phyloP scores from a whole-genome alignment of 352 stramenopile genomes.

The Detonula confervacea region DNA sequence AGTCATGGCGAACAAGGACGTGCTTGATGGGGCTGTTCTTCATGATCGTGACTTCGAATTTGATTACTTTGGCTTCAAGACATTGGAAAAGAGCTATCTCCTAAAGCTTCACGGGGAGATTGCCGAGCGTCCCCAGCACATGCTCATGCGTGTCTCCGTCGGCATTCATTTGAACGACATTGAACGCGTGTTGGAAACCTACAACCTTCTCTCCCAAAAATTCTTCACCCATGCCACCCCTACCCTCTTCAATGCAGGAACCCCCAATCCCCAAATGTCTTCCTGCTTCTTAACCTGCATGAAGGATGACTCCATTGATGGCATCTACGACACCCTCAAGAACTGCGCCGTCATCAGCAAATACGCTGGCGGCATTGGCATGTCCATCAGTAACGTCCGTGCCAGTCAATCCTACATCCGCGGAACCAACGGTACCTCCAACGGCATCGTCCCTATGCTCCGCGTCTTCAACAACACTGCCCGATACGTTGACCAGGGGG shows the following conservation, averaged over 20 bases:
- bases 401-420: slow-evolving; percentile 97
- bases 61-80: slow-evolving; percentile 99
- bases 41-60: slow-evolving; percentile 99
- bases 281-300: slow-evolving; percentile 98
- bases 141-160: slow-evolving; percentile 96
- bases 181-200: slow-evolving; percentile 94
- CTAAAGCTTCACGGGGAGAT: slow-evolving; percentile 95
- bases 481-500: slow-evolving; percentile 98
- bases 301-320: slow-evolving; percentile 99
- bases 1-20: slow-evolving; percentile 92
- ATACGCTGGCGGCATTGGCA: slow-evolving; percentile 97
- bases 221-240: slow-evolving; percentile 98
- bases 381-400: slow-evolving; percentile 98
- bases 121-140: slow-evolving; percentile 97
- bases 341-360: slow-evolving; percentile 99
- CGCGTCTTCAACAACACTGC: slow-evolving; percentile 99
- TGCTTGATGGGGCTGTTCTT: slow-evolving; percentile 95
- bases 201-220: slow-evolving; percentile 96
- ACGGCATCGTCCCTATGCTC: slow-evolving; percentile 99
- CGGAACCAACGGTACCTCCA: slow-evolving; percentile 97
- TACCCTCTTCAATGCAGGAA: slow-evolving; percentile 99
- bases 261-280: slow-evolving; percentile 96
- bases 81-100: slow-evolving; percentile 96
- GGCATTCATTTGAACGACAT: slow-evolving; percentile 98
- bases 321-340: slow-evolving; percentile 99